These are phyloP conservation scores for Sisymbrium altissimum DNA, from an alignment of 345 rosid genomes.

Conservation along the genomic window DNA sequence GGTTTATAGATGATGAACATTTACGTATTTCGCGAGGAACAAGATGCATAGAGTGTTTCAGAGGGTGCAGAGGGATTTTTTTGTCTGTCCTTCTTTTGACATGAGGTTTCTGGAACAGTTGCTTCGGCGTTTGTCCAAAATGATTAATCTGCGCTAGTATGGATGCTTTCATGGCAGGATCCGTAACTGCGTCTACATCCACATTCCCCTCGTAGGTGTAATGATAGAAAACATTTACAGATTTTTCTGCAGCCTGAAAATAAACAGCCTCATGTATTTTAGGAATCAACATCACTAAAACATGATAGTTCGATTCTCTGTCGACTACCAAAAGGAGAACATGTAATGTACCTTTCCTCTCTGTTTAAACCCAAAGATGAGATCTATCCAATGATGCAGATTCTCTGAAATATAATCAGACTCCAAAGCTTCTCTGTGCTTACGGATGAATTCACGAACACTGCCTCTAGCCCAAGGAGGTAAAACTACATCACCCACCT, in stretches of 20 bases:
- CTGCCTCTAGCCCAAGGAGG: conserved; percentile 99
- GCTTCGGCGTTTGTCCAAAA: conserved; percentile 99
- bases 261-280: conserved; percentile 14
- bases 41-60: conserved; percentile 75
- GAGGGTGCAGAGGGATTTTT: conserved; percentile 81
- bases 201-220: conserved; percentile 99
- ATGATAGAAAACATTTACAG: conserved; percentile 99
- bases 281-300: neutral
- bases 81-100: conserved; percentile 70
- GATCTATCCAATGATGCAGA: conserved; percentile 99
- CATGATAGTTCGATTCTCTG: neutral
- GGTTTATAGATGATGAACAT: conserved; percentile 63
- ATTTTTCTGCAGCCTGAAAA: conserved; percentile 92
- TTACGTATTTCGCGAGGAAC: conserved; percentile 84
- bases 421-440: conserved; percentile 95
- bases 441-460: conserved; percentile 79
- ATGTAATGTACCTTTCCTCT: conserved; percentile 80
- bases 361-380: conserved; percentile 95
- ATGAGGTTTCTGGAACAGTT: conserved; percentile 89
- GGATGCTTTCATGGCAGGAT: conserved; percentile 99
- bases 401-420: conserved; percentile 95
- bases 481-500: conserved; percentile 86
- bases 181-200: conserved; percentile 94
- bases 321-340: neutral
- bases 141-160: conserved; percentile 98